Percentiles rank a stretch among this genome's conserved stretches.
These are phyloP conservation scores for Cryptosporidium meleagridis DNA, from an alignment of 169 alveolate genomes.

Conservation along the genomic window DNA sequence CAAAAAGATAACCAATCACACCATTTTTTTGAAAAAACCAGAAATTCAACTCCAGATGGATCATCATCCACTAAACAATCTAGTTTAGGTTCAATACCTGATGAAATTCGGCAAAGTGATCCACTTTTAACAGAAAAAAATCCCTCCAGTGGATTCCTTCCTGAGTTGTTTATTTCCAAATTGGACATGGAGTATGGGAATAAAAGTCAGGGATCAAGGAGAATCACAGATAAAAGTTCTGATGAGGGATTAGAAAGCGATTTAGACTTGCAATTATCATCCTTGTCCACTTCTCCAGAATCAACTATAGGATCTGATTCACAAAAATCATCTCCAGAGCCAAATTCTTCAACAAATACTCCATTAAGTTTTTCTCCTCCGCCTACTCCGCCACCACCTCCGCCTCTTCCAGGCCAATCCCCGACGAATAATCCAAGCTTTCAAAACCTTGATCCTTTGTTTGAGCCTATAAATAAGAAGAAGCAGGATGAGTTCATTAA, in stretches of 20 bases:
- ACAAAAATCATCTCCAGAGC: background rate
- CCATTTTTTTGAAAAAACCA: too few species aligned
- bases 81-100: background rate
- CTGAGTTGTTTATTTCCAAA: background rate
- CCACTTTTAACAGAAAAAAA: too few species aligned
- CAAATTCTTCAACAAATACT: background rate
- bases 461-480: background rate
- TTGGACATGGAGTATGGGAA: background rate
- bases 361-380: background rate
- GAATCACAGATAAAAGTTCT: background rate
- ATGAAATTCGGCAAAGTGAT: too few species aligned
- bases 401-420: constrained; percentile 11
- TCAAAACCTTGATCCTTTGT: background rate
- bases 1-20: too few species aligned
- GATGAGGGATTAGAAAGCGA: background rate
- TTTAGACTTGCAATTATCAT: too few species aligned
- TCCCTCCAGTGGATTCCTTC: background rate
- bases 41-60: too few species aligned
- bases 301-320: background rate
- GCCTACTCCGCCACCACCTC: constrained; percentile 33
- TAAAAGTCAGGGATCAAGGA: background rate
- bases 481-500: background rate
- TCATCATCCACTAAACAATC: background rate
- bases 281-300: background rate
- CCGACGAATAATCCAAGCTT: background rate